Conservation (phyloP, 805 yeast species). For the Huiozyma naganishii region DNA sequence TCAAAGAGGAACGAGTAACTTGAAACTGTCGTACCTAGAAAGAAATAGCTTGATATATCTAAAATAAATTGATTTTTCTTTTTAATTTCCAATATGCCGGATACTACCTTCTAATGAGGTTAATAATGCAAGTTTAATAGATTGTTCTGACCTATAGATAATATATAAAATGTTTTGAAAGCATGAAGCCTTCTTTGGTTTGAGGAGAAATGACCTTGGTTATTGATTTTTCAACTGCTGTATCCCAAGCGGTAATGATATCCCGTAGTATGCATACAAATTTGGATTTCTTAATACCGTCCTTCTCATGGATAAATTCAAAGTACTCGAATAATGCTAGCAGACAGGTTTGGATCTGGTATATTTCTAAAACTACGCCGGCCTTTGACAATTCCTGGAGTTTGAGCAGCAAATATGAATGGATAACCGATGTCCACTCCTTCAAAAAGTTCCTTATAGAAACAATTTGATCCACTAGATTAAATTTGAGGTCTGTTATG, state of each 20-base stretch:
- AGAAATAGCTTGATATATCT: background rate
- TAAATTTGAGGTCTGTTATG: conserved; percentile 1
- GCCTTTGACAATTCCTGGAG: no score
- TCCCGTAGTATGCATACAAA: no score
- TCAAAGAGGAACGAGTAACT: background rate
- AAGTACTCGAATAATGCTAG: conserved; percentile 1
- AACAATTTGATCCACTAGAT: conserved; percentile 1
- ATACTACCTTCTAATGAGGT: no score
- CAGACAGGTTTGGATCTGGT: conserved; percentile 1
- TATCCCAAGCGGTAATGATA: no score
- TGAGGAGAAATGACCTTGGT: no score
- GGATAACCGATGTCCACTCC: background rate
- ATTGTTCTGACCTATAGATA: no score
- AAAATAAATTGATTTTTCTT: no score
- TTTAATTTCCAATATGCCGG: background rate
- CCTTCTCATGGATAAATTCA: background rate
- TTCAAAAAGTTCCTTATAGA: background rate
- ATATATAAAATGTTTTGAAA: no score
- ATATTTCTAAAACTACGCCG: background rate
- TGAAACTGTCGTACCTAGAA: background rate
- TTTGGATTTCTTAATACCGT: background rate
- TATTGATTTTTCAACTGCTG: no score
- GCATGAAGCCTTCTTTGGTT: no score
- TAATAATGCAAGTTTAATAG: no score
- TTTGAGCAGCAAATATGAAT: background rate